Base-by-base conservation (phyloP, 192 early-diverging fungal genomes). In the Coemansia sp. region DNA sequence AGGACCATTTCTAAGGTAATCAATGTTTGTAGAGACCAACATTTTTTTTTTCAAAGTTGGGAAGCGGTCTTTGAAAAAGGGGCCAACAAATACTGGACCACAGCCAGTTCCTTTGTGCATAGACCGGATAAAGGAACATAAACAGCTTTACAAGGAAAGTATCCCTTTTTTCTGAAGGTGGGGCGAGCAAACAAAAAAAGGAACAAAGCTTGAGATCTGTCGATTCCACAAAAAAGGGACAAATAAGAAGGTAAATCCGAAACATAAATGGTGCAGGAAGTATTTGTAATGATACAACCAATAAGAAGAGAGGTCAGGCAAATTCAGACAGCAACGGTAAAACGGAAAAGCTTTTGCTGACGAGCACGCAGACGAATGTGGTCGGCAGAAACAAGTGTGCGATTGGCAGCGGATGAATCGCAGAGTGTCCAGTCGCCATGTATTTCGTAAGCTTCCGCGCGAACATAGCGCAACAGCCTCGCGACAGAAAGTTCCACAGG, bases 391-490 rank as follows among this genome's bases (percentile, higher is more conserved):
- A 30, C 55, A 22, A 7, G 10, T 34, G 48, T 21, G 54, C 49
- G 54, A 28, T 61, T 34, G 25, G 23, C 25, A 34, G 72, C 47
- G 58, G 63, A 49, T 4, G 7, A 23, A 6, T 44, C 38, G 27
- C 62, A 56, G 26, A 79, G 59, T 7, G 68, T n/a, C 77, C 77
- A 79, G 50, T 79, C 68, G 30, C 60, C 62, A 4, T 61, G 53
- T 0, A 38, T 12, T 38, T 38, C 34, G 10, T 12, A 9, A 2
- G 34, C 34, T 9, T 38, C 34, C 10, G 34, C 34, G 34, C 34
- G 34, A 9, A 38, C 34, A 9, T 1, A 24, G 22, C 47, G 51
- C 47, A 53, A 24, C 51, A 63, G 30, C 4, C 27, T 41, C 32
- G n/a, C 58, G 16, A 54, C 34, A 2, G 44, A 53, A 1, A 56